A percentile compares a stretch with the other conserved stretches of the same genome.
Conservation (phyloP, 2,329 filamentous ascomycete species). For the Mycosphaerella arachidis region DNA sequence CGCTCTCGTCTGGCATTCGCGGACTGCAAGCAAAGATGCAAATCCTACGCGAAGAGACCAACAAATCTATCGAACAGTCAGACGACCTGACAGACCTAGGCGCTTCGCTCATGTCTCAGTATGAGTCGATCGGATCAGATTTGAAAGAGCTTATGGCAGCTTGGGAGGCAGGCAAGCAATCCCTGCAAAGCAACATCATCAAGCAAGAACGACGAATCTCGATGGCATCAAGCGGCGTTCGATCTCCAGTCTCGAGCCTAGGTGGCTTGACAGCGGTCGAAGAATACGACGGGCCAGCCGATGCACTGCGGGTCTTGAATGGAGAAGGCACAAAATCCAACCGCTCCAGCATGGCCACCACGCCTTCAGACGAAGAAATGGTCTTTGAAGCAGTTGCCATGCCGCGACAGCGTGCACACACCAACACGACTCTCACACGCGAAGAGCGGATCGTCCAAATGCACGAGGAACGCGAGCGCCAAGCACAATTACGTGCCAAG, state of each 20-base stretch:
- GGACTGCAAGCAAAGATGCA: constrained; percentile 93
- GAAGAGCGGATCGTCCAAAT: constrained; percentile 86
- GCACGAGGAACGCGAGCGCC: constrained; percentile 76
- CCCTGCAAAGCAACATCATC: constrained; percentile 75
- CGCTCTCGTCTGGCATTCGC: constrained; percentile 82
- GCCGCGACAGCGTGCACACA: constrained; percentile 50
- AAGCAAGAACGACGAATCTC: constrained; percentile 63
- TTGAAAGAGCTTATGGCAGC: constrained; percentile 56
- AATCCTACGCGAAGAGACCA: constrained; percentile 83
- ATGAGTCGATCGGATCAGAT: constrained; percentile 89
- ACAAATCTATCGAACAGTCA: constrained; percentile 69
- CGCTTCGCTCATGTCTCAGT: constrained; percentile 75
- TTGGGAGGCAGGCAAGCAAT: constrained; percentile 65
- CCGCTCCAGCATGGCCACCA: constrained; percentile 49
- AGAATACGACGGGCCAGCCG: constrained; percentile 54
- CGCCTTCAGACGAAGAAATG: constrained; percentile 58
- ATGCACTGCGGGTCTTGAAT: constrained; percentile 73
- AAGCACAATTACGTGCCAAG: constrained; percentile 67
- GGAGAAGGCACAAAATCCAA: constrained; percentile 52
- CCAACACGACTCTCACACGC: constrained; percentile 62
- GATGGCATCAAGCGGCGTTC: constrained; percentile 42
- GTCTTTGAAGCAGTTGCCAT: constrained; percentile 88
- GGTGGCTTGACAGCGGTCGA: constrained; percentile 58
- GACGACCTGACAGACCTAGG: constrained; percentile 60
- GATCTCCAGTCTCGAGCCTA: constrained; percentile 51